Conservation (phyloP, 2,329 filamentous ascomycete genomes). For the Clarireedia monteithiana region DNA sequence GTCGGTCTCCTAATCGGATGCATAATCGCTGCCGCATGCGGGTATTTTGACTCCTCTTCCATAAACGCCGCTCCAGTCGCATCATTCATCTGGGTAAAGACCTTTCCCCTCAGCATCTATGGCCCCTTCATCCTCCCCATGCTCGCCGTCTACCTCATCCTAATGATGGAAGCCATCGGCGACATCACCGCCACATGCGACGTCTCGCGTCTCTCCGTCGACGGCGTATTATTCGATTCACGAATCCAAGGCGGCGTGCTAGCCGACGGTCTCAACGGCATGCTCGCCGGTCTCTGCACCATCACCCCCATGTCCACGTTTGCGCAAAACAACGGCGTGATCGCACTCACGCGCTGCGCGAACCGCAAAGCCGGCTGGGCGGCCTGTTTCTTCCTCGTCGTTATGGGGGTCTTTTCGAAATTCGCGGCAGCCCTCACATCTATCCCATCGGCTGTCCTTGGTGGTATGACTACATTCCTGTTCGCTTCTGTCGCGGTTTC, state of each 20-base stretch:
- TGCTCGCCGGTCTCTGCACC: constrained; percentile 69
- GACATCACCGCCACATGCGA: constrained; percentile 78
- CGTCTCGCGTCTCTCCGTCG: constrained; percentile 67
- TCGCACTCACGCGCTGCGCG: constrained; percentile 72
- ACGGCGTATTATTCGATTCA: constrained; percentile 64
- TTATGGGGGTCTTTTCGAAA: constrained; percentile 79
- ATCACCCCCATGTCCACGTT: constrained; percentile 76
- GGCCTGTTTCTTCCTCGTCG: constrained; percentile 66
- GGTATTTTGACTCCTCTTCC: constrained; percentile 67
- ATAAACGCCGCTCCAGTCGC: constrained; percentile 65
- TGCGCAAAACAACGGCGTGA: constrained; percentile 80
- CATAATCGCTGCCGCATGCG: constrained; percentile 68
- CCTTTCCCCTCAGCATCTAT: constrained; percentile 65
- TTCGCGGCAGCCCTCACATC: constrained; percentile 73
- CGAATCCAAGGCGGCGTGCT: constrained; percentile 73
- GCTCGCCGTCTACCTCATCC: constrained; percentile 62
- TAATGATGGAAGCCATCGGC: constrained; percentile 72
- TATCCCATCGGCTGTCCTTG: constrained; percentile 60
- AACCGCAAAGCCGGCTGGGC: constrained; percentile 75
- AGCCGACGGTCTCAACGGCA: constrained; percentile 68
- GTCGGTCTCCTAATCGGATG: constrained; percentile 48
- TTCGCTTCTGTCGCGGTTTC: constrained; percentile 71
- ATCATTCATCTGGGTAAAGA: constrained; percentile 73
- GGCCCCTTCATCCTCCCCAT: constrained; percentile 66
- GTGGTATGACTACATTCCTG: constrained; percentile 73